Percentiles rank a stretch among this genome's conserved stretches.
phyloP scores from a whole-genome alignment of 345 rosid species.

The Schrenkiella parvula region DNA sequence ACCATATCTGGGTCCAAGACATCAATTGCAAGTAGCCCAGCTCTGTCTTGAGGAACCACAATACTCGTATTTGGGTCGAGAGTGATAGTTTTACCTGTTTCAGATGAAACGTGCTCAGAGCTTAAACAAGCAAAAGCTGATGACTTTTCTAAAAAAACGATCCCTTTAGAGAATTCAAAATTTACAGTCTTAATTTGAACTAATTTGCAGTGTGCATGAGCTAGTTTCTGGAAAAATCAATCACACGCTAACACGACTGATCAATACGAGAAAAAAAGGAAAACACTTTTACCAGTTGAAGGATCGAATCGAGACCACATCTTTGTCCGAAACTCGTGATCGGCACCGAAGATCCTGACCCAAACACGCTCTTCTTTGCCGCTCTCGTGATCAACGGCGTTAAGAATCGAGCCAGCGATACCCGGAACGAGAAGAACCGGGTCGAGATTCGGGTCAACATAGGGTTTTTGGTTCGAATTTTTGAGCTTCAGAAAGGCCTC shows the following conservation, averaged over 20 bases:
- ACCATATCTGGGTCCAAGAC: slow-evolving; percentile 97
- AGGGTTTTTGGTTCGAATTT: slow-evolving; percentile 49
- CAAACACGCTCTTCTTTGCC: slow-evolving; percentile 75
- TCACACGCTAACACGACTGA: not conserved
- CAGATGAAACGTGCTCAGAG: not conserved
- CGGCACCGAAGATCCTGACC: slow-evolving; percentile 85
- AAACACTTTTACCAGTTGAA: slow-evolving; percentile 50
- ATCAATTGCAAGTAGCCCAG: slow-evolving; percentile 82
- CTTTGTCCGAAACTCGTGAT: slow-evolving; percentile 66
- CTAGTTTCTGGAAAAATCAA: not conserved
- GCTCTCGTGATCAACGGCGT: slow-evolving; percentile 60
- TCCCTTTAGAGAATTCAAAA: not conserved
- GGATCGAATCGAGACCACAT: slow-evolving; percentile 95
- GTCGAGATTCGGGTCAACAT: slow-evolving; percentile 74
- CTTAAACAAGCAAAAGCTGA: slow-evolving; percentile 3
- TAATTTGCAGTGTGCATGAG: not conserved
- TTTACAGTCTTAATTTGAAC: not conserved
- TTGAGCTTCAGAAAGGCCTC: slow-evolving; percentile 65
- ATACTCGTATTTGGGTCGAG: slow-evolving; percentile 61
- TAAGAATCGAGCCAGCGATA: slow-evolving; percentile 76
- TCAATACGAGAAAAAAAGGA: not conserved
- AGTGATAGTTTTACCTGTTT: slow-evolving; percentile 70
- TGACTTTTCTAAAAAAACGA: not conserved
- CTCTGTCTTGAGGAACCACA: slow-evolving; percentile 86
- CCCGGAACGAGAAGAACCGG: slow-evolving; percentile 92